Evolutionary conservation across 108 stramenopile species (phyloP), one percentile per base, ranked within the genome.

Genomic region (Pseudonitzschia delicatissima): DNA sequence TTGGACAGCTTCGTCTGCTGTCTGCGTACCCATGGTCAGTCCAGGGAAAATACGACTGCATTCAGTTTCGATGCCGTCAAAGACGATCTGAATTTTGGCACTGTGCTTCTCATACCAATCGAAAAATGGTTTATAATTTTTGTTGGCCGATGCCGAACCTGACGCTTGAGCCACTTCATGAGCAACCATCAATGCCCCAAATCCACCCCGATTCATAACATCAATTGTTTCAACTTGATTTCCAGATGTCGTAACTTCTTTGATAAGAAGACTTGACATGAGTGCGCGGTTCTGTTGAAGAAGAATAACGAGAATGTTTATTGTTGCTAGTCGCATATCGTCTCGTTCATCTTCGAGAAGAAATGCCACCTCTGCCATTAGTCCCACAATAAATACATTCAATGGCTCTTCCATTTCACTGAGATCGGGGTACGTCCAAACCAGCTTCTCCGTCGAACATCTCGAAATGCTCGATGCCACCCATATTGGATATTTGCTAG

Each of bases 141-240:
- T 72, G 57, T 87, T 82, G 2, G 65, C 68, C 0, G 74, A 73
- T 45, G 67, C 64, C 17, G 81, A 60, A 3, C 75, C 67, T 11
- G 85, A 71, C 29, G 75, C 74, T 26, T 68, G 73, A 62, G 89
- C 85, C 32, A 83, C 84, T 79, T 86, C 87, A 59, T 88, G 85
- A 26, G 85, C 88, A 20, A 77, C 77, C 6, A 93, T 73, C 28
- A 93, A 67, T 18, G 89, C 87, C 11, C 89, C 85, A 66, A 93
- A 93, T 15, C 92, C 92, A 39, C 89, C 92, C 33, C 87, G 70
- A 55, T 85, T 90, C 77, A 90, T 88, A 21, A 90, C 76, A 77
- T 93, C 92, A 51, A 93, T 76, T 5, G 82, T 83, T 69, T 90
- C 85, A 25, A 80, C 74, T 33, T 74, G 73, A 64, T 66, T 57